These are phyloP conservation scores for Candida ascalaphidarum DNA, from an alignment of 805 yeast species.

Conservation along the genomic window DNA sequence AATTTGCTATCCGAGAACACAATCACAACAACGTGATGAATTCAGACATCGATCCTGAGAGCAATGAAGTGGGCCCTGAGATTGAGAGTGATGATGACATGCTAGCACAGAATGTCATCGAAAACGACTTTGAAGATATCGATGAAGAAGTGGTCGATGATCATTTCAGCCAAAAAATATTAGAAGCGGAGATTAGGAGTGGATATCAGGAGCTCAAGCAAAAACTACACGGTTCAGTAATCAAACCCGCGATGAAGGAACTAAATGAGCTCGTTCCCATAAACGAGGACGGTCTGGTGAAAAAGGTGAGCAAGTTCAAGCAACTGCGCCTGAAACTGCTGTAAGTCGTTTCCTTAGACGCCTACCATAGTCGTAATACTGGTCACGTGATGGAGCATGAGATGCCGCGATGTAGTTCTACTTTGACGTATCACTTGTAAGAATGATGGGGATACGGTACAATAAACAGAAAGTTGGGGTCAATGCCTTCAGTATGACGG, in stretches of 20 bases:
- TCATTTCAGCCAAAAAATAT: not conserved
- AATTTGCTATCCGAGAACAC: conserved; percentile 7
- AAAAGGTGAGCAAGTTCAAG: conserved; percentile 59
- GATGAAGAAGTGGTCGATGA: not conserved
- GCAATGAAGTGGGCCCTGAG: conserved; percentile 26
- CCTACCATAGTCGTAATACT: too few species aligned
- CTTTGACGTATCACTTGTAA: too few species aligned
- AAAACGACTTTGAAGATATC: conserved; percentile 12
- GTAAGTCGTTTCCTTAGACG: too few species aligned
- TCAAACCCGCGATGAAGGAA: conserved; percentile 33
- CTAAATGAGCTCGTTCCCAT: conserved; percentile 60
- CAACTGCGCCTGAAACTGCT: too few species aligned
- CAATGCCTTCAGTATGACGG: too few species aligned
- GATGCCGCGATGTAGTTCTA: too few species aligned
- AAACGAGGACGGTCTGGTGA: conserved; percentile 53
- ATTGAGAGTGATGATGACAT: conserved; percentile 26
- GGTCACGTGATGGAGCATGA: too few species aligned
- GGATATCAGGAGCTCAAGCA: not conserved
- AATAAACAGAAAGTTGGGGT: too few species aligned
- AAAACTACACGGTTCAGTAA: conserved; percentile 17
- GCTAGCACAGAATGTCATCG: conserved; percentile 35
- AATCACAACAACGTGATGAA: conserved; percentile 1
- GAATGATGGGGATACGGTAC: too few species aligned
- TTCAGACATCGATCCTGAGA: conserved; percentile 5
- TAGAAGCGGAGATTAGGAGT: not conserved